phyloP scores from a whole-genome alignment of 352 stramenopile species.

The Elongisporangium senticosum region DNA sequence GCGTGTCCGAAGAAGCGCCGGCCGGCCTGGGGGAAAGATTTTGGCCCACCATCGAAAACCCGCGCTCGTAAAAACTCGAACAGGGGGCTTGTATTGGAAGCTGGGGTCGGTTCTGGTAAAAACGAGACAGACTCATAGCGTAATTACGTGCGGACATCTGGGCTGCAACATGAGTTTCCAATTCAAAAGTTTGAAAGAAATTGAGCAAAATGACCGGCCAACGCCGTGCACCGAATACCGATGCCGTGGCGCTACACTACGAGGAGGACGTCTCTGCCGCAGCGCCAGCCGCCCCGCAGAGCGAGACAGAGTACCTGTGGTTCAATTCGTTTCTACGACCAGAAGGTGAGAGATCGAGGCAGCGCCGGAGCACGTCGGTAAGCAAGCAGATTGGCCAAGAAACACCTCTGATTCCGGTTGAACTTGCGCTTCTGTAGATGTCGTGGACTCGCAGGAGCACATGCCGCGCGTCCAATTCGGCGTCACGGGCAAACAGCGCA shows the following conservation, averaged over 20 bases:
- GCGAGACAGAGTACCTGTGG: slow-evolving; percentile 47
- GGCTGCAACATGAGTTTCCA: neutral
- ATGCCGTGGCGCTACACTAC: slow-evolving; percentile 21
- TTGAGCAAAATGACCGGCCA: neutral
- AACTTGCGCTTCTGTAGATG: slow-evolving; percentile 28
- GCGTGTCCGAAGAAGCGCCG: slow-evolving; percentile 2
- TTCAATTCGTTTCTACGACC: slow-evolving; percentile 54
- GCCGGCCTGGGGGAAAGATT: slow-evolving; percentile 3
- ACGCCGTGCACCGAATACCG: neutral
- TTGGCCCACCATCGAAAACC: slow-evolving; percentile 8
- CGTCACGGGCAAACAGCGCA: slow-evolving; percentile 64
- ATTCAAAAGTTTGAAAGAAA: slow-evolving; percentile 9
- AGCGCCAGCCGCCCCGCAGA: slow-evolving; percentile 4
- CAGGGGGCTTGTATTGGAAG: neutral
- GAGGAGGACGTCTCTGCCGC: slow-evolving; percentile 22
- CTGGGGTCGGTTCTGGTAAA: neutral
- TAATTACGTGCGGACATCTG: slow-evolving; percentile 5
- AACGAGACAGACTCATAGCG: neutral
- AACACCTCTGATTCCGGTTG: neutral
- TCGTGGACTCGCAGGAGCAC: slow-evolving; percentile 70
- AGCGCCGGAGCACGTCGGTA: neutral
- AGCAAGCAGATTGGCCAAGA: neutral
- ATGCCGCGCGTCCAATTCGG: slow-evolving; percentile 67
- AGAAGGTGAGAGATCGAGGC: slow-evolving; percentile 27
- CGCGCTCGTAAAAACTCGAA: slow-evolving; percentile 8